Evolutionary conservation across 1,284 basidiomycete species (phyloP).

Genomic region (Entoloma clypeatum): DNA sequence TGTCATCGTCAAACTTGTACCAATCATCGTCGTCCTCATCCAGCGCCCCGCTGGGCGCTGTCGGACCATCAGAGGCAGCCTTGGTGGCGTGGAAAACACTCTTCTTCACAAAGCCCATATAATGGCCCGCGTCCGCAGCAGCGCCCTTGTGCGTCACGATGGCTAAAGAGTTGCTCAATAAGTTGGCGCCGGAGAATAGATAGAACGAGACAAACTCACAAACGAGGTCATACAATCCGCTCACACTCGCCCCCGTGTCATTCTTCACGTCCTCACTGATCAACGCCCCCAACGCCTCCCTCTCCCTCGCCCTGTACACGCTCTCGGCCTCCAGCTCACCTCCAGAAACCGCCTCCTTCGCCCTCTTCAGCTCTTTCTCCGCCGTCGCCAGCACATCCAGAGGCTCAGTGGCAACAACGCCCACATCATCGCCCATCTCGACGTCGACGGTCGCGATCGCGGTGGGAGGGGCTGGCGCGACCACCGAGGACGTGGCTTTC

Average conservation of each 20-base stretch:
- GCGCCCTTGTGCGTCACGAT: slow-evolving; percentile 98
- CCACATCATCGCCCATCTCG: slow-evolving; percentile 38
- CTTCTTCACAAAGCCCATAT: slow-evolving; percentile 87
- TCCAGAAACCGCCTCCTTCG: slow-evolving; percentile 23
- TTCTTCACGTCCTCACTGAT: slow-evolving; percentile 60
- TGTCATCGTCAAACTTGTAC: slow-evolving; percentile 94
- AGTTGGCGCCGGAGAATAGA: slow-evolving; percentile 1
- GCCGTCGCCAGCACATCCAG: slow-evolving; percentile 25
- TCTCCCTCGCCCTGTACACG: slow-evolving; percentile 58
- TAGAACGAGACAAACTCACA: slow-evolving; percentile 44
- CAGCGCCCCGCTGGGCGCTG: slow-evolving; percentile 16
- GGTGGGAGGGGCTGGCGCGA: slow-evolving; percentile 23
- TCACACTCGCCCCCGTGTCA: slow-evolving; percentile 71
- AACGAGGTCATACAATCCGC: slow-evolving; percentile 82
- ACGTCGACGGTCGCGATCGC: slow-evolving; percentile 33
- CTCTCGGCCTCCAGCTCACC: slow-evolving; percentile 58
- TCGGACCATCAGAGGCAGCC: slow-evolving; percentile 16
- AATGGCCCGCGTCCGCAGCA: slow-evolving; percentile 91
- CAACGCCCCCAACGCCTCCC: slow-evolving; percentile 58
- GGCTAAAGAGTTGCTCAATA: slow-evolving; percentile 39
- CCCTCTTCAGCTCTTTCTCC: slow-evolving; percentile 25
- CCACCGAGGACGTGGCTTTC: slow-evolving; percentile 41
- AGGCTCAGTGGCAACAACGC: slow-evolving; percentile 21
- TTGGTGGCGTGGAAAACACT: slow-evolving; percentile 48
- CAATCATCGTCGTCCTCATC: slow-evolving; percentile 68